These are phyloP conservation scores for Fusarium armeniacum DNA, from an alignment of 2,329 filamentous ascomycete species.

Conservation along the genomic window DNA sequence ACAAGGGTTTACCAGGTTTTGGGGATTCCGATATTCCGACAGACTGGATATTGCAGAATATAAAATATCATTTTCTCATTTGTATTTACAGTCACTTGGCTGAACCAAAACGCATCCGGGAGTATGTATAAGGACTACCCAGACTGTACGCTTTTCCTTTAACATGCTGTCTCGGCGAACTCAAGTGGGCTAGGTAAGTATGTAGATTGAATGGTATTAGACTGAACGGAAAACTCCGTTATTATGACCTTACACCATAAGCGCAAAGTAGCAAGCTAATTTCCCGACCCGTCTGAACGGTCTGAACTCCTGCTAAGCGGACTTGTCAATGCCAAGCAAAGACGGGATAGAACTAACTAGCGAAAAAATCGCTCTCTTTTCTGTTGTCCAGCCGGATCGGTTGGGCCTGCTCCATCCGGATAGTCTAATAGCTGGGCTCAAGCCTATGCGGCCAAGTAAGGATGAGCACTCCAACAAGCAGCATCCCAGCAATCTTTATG, in stretches of 20 bases:
- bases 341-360: not conserved
- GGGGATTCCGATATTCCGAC: not conserved
- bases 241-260: constrained; percentile 3
- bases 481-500: not conserved
- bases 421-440: constrained; percentile 5
- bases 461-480: not conserved
- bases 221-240: constrained; percentile 2
- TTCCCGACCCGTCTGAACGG: constrained; percentile 4
- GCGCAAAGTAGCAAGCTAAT: constrained; percentile 14
- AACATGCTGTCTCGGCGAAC: constrained; percentile 26
- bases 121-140: not conserved
- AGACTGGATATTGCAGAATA: not conserved
- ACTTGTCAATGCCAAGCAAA: constrained; percentile 2
- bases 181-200: not conserved
- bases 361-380: not conserved
- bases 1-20: constrained; percentile 12
- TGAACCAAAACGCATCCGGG: no score
- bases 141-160: not conserved
- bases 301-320: constrained; percentile 3
- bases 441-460: not conserved
- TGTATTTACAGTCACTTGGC: not conserved
- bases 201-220: not conserved
- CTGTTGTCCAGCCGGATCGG: constrained; percentile 2
- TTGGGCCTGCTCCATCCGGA: constrained; percentile 1
- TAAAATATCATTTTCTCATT: not conserved